Conservation (phyloP, 345 rosid genomes). For the Lepidium sativum region DNA sequence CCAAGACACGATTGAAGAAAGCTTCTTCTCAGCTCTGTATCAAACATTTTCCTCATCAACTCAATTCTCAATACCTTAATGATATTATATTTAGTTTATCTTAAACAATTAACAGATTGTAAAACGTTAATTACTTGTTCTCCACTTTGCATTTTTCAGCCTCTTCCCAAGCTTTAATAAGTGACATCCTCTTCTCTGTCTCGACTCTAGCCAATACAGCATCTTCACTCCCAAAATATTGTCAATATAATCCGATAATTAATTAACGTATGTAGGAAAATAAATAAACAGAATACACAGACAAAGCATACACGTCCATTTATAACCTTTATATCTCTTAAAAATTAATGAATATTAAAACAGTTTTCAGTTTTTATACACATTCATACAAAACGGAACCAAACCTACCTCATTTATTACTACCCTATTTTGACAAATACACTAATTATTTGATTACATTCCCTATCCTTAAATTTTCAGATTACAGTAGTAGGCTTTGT, state of each 20-base stretch:
- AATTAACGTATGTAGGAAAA: neutral
- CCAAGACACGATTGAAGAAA: slow-evolving; percentile 32
- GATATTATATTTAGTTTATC: neutral
- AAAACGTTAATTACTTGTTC: slow-evolving; percentile 20
- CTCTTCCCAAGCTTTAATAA: slow-evolving; percentile 35
- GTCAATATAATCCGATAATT: neutral
- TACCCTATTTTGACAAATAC: neutral
- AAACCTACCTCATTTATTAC: neutral
- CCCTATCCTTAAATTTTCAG: neutral
- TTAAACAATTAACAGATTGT: neutral
- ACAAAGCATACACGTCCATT: neutral
- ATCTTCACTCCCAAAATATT: slow-evolving; percentile 23
- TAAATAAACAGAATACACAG: neutral
- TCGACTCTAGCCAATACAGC: slow-evolving; percentile 30
- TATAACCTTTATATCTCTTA: neutral
- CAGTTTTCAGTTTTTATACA: neutral
- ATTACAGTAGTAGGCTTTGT: too few species aligned
- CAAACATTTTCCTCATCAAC: neutral
- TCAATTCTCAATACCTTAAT: neutral
- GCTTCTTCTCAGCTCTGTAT: slow-evolving; percentile 29
- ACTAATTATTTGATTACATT: neutral
- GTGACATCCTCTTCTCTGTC: slow-evolving; percentile 29
- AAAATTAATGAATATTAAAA: neutral
- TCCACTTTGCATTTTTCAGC: slow-evolving; percentile 31
- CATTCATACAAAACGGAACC: neutral